Conservation (phyloP, 371 early-diverging fungal species). For the Mycotypha africana region DNA sequence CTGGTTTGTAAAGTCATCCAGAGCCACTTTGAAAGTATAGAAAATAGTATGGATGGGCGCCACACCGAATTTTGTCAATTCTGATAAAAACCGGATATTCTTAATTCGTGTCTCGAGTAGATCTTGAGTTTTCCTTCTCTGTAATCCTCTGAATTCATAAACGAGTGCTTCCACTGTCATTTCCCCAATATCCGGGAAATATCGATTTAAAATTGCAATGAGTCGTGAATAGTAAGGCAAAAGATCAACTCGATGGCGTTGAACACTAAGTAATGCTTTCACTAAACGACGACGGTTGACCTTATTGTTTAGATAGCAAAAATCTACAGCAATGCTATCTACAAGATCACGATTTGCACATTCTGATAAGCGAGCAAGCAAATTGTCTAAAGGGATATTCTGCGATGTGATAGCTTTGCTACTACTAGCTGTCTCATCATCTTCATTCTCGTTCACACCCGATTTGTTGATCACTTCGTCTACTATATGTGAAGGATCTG, state of each 20-base stretch:
- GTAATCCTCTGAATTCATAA: conserved; percentile 68
- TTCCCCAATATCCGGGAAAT: conserved; percentile 81
- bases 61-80: conserved; percentile 89
- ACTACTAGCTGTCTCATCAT: conserved; percentile 42
- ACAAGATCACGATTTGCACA: conserved; percentile 79
- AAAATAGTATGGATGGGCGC: conserved; percentile 78
- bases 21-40: conserved; percentile 73
- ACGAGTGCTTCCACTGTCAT: conserved; percentile 67
- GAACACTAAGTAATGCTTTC: conserved; percentile 71
- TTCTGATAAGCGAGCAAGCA: conserved; percentile 73
- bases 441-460: conserved; percentile 16
- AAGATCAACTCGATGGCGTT: conserved; percentile 77
- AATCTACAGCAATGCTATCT: conserved; percentile 89
- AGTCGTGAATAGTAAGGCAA: conserved; percentile 90
- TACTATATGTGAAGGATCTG: conserved; percentile 18
- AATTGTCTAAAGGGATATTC: conserved; percentile 56
- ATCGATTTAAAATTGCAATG: conserved; percentile 80
- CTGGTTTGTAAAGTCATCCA: conserved; percentile 77
- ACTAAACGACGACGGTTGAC: conserved; percentile 71
- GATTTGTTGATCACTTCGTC: conserved; percentile 29
- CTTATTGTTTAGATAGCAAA: conserved; percentile 87
- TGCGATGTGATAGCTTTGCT: conserved; percentile 15
- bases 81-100: conserved; percentile 84
- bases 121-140: conserved; percentile 64
- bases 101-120: conserved; percentile 73